Conservation (phyloP, 495 filamentous ascomycete species). For the Aspergillus sparsus region DNA sequence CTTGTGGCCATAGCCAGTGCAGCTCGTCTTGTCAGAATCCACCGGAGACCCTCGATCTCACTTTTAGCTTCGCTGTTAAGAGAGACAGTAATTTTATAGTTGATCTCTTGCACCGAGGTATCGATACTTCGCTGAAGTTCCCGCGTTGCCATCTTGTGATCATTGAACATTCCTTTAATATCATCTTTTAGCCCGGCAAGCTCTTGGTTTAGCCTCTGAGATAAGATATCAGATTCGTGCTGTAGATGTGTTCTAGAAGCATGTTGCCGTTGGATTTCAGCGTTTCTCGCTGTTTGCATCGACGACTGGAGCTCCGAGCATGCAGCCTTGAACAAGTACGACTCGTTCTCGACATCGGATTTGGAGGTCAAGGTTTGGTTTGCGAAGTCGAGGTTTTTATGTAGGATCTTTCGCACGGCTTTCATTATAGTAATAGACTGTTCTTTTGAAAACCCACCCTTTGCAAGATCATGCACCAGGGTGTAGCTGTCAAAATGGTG, state of each 20-base stretch:
- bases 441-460: constrained; percentile 63
- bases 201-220: constrained; percentile 79
- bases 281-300: constrained; percentile 56
- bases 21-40: constrained; percentile 85
- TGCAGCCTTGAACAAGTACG: constrained; percentile 90
- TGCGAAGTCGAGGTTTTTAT: constrained; percentile 77
- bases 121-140: constrained; percentile 84
- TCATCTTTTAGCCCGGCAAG: constrained; percentile 79
- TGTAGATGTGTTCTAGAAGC: constrained; percentile 81
- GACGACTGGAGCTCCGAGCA: constrained; percentile 89
- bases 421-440: constrained; percentile 87
- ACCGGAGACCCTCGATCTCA: constrained; percentile 86
- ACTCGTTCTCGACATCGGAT: constrained; percentile 81
- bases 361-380: constrained; percentile 73
- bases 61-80: constrained; percentile 85
- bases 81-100: constrained; percentile 87
- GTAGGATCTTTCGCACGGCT: constrained; percentile 72
- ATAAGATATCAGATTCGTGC: constrained; percentile 90
- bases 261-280: constrained; percentile 65
- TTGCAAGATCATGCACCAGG: constrained; percentile 73
- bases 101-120: constrained; percentile 82
- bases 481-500: constrained; percentile 97
- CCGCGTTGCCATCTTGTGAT: constrained; percentile 87
- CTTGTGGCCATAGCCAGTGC: constrained; percentile 69
- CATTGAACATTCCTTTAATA: constrained; percentile 92